A percentile compares a stretch with the other conserved stretches of the same genome.
Conservation (phyloP, 768 basidiomycete genomes). For the Brasilioporus rufonigricans region DNA sequence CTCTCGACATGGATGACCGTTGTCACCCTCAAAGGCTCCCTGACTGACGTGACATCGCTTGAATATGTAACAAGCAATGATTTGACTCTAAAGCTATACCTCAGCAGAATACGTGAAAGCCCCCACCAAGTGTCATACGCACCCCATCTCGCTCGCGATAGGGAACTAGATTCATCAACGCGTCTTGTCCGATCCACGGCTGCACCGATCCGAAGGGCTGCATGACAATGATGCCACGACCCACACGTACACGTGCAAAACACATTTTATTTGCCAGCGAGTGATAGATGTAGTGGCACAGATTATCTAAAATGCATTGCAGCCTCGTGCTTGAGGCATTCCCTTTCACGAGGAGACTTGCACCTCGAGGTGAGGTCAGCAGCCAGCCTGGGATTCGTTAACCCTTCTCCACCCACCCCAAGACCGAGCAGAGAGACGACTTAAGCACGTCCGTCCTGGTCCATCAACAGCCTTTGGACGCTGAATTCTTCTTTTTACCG, state of each 20-base stretch:
- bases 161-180: too few species aligned
- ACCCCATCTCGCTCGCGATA: neutral
- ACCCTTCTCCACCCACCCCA: neutral
- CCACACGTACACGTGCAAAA: constrained; percentile 21
- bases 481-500: neutral
- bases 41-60: neutral
- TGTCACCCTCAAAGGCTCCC: neutral
- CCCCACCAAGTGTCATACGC: neutral
- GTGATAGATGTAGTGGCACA: constrained; percentile 16
- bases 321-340: constrained; percentile 29
- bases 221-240: constrained; percentile 2
- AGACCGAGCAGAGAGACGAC: neutral
- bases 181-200: constrained; percentile 15
- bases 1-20: neutral
- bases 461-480: neutral
- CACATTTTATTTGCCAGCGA: constrained; percentile 15
- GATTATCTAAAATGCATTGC: constrained; percentile 28
- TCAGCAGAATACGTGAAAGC: neutral
- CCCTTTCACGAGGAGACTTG: constrained; percentile 10
- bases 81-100: neutral
- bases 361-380: constrained; percentile 9
- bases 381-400: neutral
- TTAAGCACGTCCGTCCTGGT: neutral
- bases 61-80: neutral
- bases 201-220: constrained; percentile 5